Conservation (phyloP, 345 rosid genomes). For the Eucalyptus tenuipes region DNA sequence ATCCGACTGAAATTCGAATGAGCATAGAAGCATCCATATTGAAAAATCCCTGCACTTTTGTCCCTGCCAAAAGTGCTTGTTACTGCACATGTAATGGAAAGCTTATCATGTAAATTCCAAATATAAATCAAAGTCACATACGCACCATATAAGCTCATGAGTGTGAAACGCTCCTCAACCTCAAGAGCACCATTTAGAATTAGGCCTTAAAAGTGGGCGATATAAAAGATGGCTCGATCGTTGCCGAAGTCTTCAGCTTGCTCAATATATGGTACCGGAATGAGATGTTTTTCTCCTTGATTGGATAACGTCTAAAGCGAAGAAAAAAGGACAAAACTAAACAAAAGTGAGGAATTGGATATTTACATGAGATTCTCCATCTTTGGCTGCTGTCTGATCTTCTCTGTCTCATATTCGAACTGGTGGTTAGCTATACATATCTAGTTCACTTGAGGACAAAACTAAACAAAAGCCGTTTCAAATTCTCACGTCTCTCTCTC, state of each 20-base stretch:
- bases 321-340: background rate
- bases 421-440: no score
- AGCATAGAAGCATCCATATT: background rate
- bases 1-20: background rate
- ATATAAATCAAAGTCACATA: background rate
- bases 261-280: background rate
- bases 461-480: no score
- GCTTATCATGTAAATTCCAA: background rate
- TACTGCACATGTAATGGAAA: background rate
- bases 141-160: background rate
- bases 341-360: background rate
- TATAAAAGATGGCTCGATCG: background rate
- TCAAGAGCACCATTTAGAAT: background rate
- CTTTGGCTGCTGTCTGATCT: background rate
- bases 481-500: no score
- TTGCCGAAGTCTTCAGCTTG: background rate
- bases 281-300: background rate
- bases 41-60: background rate
- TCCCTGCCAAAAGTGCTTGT: background rate
- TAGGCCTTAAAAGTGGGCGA: background rate
- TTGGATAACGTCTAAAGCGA: background rate
- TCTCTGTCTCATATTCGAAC: accelerated
- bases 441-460: no score
- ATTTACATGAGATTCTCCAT: background rate
- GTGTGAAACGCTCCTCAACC: background rate